Conservation (phyloP, 768 basidiomycete genomes). For the Termitomyces sp. region DNA sequence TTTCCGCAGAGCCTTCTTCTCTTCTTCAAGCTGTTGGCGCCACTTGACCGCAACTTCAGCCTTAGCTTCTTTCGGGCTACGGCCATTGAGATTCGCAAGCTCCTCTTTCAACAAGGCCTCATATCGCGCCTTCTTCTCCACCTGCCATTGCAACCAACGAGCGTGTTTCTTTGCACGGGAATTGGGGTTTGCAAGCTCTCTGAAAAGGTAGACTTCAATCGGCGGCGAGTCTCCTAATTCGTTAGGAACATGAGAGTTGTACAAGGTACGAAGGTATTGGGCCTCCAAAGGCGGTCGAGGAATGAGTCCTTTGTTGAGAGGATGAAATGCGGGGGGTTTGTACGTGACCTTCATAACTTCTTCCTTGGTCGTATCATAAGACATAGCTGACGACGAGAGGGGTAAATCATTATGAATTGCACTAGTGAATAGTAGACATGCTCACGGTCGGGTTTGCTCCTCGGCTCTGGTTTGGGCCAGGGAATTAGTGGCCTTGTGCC, state of each 20-base stretch:
- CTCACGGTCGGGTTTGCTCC: conserved; percentile 42
- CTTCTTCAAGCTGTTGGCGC: conserved; percentile 53
- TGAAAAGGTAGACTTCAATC: conserved; percentile 60
- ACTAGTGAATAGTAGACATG: background rate
- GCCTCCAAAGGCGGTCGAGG: conserved; percentile 46
- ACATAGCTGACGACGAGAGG: conserved; percentile 33
- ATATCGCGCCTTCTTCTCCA: conserved; percentile 45
- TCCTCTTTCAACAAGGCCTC: conserved; percentile 53
- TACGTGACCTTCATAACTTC: conserved; percentile 71
- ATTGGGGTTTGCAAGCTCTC: conserved; percentile 80
- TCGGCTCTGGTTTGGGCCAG: conserved; percentile 60
- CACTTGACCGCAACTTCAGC: conserved; percentile 78
- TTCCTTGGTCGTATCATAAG: conserved; percentile 65
- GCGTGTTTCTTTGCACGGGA: conserved; percentile 78
- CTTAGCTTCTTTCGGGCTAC: conserved; percentile 57
- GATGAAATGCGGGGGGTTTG: conserved; percentile 51
- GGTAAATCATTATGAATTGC: background rate
- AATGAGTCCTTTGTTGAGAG: conserved; percentile 30
- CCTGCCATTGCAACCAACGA: conserved; percentile 64
- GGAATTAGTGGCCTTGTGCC: conserved; percentile 49
- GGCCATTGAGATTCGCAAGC: conserved; percentile 53
- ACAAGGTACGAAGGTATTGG: conserved; percentile 55
- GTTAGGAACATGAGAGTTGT: conserved; percentile 45
- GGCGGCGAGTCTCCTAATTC: conserved; percentile 51
- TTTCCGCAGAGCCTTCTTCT: conserved; percentile 59